Percentiles rank a stretch among this genome's conserved stretches.
phyloP scores from a whole-genome alignment of 2,329 filamentous ascomycete species.

The Calonectria fujianensis region DNA sequence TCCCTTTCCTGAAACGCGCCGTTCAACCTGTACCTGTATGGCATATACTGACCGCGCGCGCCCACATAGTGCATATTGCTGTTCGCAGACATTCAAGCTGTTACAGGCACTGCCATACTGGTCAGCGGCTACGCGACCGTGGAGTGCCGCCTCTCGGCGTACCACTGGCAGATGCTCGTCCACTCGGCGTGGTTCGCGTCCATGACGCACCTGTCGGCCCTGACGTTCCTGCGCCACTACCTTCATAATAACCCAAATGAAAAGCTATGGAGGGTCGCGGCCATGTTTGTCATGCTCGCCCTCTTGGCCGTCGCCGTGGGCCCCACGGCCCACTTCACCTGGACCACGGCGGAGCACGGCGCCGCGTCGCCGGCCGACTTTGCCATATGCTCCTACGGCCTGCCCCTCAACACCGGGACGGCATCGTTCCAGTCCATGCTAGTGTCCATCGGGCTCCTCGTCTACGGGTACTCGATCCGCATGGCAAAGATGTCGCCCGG shows the following conservation, averaged over 20 bases:
- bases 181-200: conserved; percentile 19
- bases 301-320: neutral
- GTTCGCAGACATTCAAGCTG: conserved; percentile 19
- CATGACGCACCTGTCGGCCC: conserved; percentile 16
- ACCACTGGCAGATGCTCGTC: conserved; percentile 57
- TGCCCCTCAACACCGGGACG: neutral
- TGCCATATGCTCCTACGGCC: conserved; percentile 3
- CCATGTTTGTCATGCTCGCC: conserved; percentile 17
- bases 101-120: conserved; percentile 17
- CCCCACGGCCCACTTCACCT: conserved; percentile 16
- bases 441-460: neutral
- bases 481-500: conserved; percentile 8
- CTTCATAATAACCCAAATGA: conserved; percentile 18
- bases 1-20: neutral
- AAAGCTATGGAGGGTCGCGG: neutral
- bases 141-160: conserved; percentile 67
- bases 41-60: conserved; percentile 3
- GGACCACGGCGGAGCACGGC: neutral
- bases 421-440: conserved; percentile 20
- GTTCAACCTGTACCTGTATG: neutral
- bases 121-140: conserved; percentile 14
- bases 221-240: conserved; percentile 20
- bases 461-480: conserved; percentile 6
- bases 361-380: neutral
- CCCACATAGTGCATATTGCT: conserved; percentile 11